Conservation (phyloP, 1,284 basidiomycete genomes). For the Xanthoconium separans region DNA sequence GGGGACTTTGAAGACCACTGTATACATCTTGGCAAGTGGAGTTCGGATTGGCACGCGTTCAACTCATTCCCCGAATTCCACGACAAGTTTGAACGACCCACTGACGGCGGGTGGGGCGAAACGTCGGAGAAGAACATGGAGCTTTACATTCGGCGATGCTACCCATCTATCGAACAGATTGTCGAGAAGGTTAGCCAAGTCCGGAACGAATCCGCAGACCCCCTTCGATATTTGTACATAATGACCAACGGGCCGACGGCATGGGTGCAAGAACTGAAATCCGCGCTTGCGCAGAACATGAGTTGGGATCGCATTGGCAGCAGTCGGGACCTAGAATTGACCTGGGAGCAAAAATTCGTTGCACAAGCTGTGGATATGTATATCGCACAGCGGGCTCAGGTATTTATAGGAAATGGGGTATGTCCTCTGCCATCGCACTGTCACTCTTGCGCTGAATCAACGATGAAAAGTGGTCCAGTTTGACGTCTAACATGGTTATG, state of each 20-base stretch:
- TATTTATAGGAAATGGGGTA: conserved; percentile 46
- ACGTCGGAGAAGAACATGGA: conserved; percentile 23
- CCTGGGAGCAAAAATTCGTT: conserved; percentile 39
- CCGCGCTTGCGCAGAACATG: conserved; percentile 31
- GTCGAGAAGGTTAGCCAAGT: conserved; percentile 35
- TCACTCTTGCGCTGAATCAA: conserved; percentile 2
- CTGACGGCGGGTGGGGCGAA: conserved; percentile 15
- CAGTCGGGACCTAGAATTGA: conserved; percentile 38
- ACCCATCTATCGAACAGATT: conserved; percentile 42
- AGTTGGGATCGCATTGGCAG: conserved; percentile 27
- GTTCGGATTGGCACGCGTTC: conserved; percentile 41
- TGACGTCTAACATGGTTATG: conserved; percentile 54
- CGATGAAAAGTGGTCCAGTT: conserved; percentile 50
- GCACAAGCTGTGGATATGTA: conserved; percentile 46
- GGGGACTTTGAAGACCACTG: conserved; percentile 62
- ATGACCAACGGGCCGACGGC: conserved; percentile 52
- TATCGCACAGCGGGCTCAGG: conserved; percentile 42
- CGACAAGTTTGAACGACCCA: conserved; percentile 37
- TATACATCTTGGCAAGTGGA: conserved; percentile 41
- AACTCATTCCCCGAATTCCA: conserved; percentile 40
- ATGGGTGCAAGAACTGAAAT: conserved; percentile 49
- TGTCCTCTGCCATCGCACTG: not conserved
- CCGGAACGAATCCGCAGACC: conserved; percentile 24
- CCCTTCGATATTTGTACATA: conserved; percentile 42
- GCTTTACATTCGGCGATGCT: conserved; percentile 40